Evolutionary conservation across 768 basidiomycete genomes (phyloP).

Genomic region (Panaeolus papilionaceus): DNA sequence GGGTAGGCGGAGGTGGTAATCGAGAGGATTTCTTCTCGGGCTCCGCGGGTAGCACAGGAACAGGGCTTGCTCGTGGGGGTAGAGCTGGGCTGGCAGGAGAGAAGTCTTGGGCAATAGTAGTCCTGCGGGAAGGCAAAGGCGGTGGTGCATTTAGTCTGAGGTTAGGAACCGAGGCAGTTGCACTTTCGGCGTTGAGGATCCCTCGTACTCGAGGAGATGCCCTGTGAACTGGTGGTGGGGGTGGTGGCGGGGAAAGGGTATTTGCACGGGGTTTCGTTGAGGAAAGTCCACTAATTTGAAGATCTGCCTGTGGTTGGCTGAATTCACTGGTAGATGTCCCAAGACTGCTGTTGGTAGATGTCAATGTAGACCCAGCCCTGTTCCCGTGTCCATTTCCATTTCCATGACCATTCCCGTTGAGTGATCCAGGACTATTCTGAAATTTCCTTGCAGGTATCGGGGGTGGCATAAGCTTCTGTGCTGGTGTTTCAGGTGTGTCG

Average conservation of each 20-base stretch:
- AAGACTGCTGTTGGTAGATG: slow-evolving; percentile 22
- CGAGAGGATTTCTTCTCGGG: slow-evolving; percentile 31
- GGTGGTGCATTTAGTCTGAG: slow-evolving; percentile 7
- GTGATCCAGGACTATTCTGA: not conserved
- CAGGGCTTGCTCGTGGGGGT: not conserved
- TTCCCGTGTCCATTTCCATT: not conserved
- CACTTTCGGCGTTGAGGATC: not conserved
- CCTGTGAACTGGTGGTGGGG: slow-evolving; percentile 37
- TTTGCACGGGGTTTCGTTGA: not conserved
- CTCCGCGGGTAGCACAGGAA: not conserved
- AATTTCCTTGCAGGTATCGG: slow-evolving; percentile 30
- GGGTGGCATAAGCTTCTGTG: slow-evolving; percentile 25
- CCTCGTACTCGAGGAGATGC: slow-evolving; percentile 1
- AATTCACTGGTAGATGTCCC: slow-evolving; percentile 39
- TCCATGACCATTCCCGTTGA: not conserved
- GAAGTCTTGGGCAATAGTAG: not conserved
- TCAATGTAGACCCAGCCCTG: slow-evolving; percentile 5
- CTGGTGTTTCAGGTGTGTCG: slow-evolving; percentile 9
- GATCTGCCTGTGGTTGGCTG: slow-evolving; percentile 47
- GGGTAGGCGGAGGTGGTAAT: slow-evolving; percentile 77
- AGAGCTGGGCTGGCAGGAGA: not conserved
- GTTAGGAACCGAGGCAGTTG: not conserved
- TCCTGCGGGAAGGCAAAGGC: not conserved
- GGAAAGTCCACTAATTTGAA: slow-evolving; percentile 17
- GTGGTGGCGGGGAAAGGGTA: slow-evolving; percentile 30